Evolutionary conservation across 257 asterid genomes (phyloP), one percentile per base, ranked within the genome.

Genomic region (Cruciata laevipes): DNA sequence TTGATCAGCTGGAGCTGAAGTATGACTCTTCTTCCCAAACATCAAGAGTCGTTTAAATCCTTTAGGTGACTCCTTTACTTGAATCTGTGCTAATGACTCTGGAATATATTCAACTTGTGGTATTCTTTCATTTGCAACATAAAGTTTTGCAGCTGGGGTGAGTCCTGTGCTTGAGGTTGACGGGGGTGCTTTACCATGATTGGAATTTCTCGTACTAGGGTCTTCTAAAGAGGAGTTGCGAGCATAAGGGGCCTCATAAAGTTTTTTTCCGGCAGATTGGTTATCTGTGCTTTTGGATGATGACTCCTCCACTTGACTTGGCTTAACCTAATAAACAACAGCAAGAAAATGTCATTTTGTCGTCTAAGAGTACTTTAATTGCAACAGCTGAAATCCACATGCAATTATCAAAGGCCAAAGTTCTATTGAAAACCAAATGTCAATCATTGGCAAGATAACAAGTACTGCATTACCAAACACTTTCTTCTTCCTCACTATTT

Each of bases 11-110:
- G 91, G 76, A 37, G 87, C 70, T 20, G 95, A 81, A 65, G 78
- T 74, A 27, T 77, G 83, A 77, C 74, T 87, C 86, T 90, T 93
- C 84, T 90, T 93, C 74, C 89, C 95, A 73, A 93, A 93, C 81
- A 70, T 93, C 83, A 93, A 69, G 67, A 93, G 89, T 68, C 90
- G 86, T 75, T 80, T 85, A 49, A 93, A 75, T 49, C 97, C 99
- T 81, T 83, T 93, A 27, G 97, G 75, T 67, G 92, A 68, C 73
- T 90, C 95, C 81, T 88, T 93, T 62, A 72, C 79, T 38, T 68
- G 78, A 56, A 72, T 58, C 80, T 81, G 87, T 78, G 80, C 95
- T 0, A 81, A 61, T 67, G 70, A 75, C 67, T 71, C 86, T 61
- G 82, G 79, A 66, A 72, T 66, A 61, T 69, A 77, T 44, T 82